phyloP scores from a whole-genome alignment of 495 filamentous ascomycete genomes.

The Jackrogersella multiformis region DNA sequence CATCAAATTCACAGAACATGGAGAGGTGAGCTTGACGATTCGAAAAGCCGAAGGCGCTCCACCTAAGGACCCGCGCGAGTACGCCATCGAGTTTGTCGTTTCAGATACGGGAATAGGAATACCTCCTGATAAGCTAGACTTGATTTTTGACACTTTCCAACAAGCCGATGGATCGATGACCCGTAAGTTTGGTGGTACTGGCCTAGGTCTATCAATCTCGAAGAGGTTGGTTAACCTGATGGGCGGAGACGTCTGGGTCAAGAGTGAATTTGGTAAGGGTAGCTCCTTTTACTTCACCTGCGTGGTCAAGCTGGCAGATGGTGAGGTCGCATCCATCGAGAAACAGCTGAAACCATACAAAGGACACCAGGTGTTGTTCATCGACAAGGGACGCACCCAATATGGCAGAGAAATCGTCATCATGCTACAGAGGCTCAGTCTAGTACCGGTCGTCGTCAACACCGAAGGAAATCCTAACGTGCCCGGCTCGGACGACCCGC shows the following conservation, averaged over 20 bases:
- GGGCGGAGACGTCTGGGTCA: conserved; percentile 98
- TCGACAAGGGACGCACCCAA: conserved; percentile 89
- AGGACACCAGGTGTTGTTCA: conserved; percentile 91
- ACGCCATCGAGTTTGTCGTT: conserved; percentile 95
- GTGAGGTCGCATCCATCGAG: conserved; percentile 80
- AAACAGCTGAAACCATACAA: conserved; percentile 89
- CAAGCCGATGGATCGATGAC: conserved; percentile 99
- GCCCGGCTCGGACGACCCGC: conserved; percentile 66
- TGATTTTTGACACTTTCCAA: conserved; percentile 99
- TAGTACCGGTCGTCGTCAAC: conserved; percentile 84
- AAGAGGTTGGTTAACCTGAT: conserved; percentile 95
- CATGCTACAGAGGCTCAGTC: conserved; percentile 80
- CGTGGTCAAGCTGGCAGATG: conserved; percentile 84
- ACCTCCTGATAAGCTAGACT: conserved; percentile 91
- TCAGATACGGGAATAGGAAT: conserved; percentile 98
- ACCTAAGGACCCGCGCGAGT: conserved; percentile 72
- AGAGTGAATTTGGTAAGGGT: conserved; percentile 89
- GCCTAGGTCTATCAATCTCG: conserved; percentile 94
- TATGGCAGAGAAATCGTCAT: conserved; percentile 77
- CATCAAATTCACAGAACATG: conserved; percentile 97
- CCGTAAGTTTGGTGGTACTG: conserved; percentile 94
- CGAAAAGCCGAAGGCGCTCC: conserved; percentile 72
- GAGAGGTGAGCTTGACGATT: conserved; percentile 95
- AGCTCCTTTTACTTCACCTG: conserved; percentile 99
- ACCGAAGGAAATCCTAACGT: conserved; percentile 65